phyloP scores from a whole-genome alignment of 371 early-diverging fungal genomes.

The Mucor indicus region DNA sequence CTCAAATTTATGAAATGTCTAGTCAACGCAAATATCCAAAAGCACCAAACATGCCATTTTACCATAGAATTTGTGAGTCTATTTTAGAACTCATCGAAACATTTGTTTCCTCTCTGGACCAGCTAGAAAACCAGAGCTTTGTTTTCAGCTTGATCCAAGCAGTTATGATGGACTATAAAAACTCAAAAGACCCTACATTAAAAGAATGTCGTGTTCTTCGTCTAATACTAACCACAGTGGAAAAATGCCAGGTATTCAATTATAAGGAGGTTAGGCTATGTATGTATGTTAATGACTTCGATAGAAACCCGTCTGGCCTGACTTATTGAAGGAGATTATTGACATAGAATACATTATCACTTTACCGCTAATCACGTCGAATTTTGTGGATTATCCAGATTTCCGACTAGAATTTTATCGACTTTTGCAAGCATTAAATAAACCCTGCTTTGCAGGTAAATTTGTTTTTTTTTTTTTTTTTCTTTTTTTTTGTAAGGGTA shows the following conservation, averaged over 20 bases:
- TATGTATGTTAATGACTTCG: background rate
- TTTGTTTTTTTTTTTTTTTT: background rate
- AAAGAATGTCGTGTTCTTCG: too few species aligned
- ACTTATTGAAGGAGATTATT: slow-evolving; percentile 54
- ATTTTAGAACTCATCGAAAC: slow-evolving; percentile 77
- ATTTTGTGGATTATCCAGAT: slow-evolving; percentile 93
- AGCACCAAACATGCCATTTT: background rate
- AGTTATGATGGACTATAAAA: slow-evolving; percentile 77
- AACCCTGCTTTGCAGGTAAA: slow-evolving; percentile 71
- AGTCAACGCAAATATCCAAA: background rate
- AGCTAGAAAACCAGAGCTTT: slow-evolving; percentile 69
- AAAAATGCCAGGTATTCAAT: too few species aligned
- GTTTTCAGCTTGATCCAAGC: slow-evolving; percentile 81
- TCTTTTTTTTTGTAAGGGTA: too few species aligned
- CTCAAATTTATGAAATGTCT: slow-evolving; percentile 3
- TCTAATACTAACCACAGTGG: too few species aligned
- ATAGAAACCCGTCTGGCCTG: slow-evolving; percentile 13
- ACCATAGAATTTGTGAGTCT: slow-evolving; percentile 25
- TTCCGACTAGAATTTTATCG: slow-evolving; percentile 88
- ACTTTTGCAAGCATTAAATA: slow-evolving; percentile 74
- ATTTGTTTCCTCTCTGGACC: slow-evolving; percentile 72
- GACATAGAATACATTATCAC: slow-evolving; percentile 85
- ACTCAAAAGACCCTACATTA: too few species aligned
- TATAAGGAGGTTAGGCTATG: too few species aligned
- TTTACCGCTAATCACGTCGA: slow-evolving; percentile 88